phyloP scores from a whole-genome alignment of 2,329 filamentous ascomycete species.

The Ceratocystis harringtonii region DNA sequence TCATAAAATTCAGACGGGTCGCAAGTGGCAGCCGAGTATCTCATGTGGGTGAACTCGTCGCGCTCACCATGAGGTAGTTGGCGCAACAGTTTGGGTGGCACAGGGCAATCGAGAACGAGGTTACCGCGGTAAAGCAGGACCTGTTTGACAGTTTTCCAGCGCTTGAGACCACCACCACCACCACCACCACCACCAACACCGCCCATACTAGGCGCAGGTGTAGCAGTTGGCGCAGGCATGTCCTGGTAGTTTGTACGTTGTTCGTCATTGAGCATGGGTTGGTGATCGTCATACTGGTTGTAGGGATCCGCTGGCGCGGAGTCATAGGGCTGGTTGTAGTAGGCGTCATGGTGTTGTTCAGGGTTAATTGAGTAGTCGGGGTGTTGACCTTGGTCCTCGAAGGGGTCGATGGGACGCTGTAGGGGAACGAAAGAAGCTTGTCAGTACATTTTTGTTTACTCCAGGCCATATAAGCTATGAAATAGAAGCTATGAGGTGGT shows the following conservation, averaged over 20 bases:
- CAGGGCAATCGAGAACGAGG: constrained; percentile 88
- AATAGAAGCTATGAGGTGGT: constrained; percentile 17
- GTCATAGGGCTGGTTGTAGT: constrained; percentile 72
- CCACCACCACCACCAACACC: constrained; percentile 23
- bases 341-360: constrained; percentile 73
- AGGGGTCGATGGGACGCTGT: constrained; percentile 38
- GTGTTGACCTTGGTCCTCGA: constrained; percentile 34
- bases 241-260: constrained; percentile 34
- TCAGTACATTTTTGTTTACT: neutral
- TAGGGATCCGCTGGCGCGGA: constrained; percentile 38
- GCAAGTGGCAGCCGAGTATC: constrained; percentile 82
- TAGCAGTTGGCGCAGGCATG: constrained; percentile 33
- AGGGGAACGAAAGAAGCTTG: neutral
- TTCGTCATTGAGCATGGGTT: constrained; percentile 60
- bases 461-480: neutral
- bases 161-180: constrained; percentile 41
- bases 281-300: constrained; percentile 48
- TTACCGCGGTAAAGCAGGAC: constrained; percentile 96
- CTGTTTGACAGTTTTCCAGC: constrained; percentile 98
- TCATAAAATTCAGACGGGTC: constrained; percentile 80
- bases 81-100: constrained; percentile 74
- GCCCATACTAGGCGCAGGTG: constrained; percentile 13
- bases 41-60: constrained; percentile 82
- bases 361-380: constrained; percentile 65
- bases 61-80: constrained; percentile 83